Base-by-base conservation (phyloP, 2,329 filamentous ascomycete species). In the Trichothecium roseum region DNA sequence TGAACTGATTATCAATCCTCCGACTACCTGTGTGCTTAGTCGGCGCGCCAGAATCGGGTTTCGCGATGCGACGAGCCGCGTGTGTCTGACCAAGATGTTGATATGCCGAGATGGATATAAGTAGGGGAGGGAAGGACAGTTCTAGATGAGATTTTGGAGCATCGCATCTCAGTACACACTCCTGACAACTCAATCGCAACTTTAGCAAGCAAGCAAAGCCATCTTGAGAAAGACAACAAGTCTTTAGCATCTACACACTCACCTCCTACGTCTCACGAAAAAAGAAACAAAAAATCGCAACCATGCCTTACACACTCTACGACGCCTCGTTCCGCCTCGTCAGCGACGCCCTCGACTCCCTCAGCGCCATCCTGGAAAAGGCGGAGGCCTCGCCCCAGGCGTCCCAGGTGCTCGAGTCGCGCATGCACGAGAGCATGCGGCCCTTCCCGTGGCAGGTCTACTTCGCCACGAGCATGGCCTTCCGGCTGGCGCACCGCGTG, bases 401-500 rank as follows among this genome's bases (percentile, higher is more conserved):
- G 20, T 49, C 51, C 32, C 46, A 45, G 10, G 41, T 65, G 35
- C 39, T 54, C 35, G 38, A 47, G 4, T 51, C 55, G 20, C 52
- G 52, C 28, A 48, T 68, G 22, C 36, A 47, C 41, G 46, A 52
- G 3, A 61, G 66, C 53, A 68, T 68, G 65, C 52, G 57, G 8
- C 56, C 60, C 34, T 47, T 68, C 26, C 49, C 39, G 44, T 58
- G 60, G 50, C 65, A 69, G 47, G 47, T 66, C 38, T 39, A 42
- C 42, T 45, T 57, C 39, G 44, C 46, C 26, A 46, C 53, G 40
- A 52, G 57, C 43, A 32, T 41, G 8, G 39, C 48, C 18, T 40
- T 48, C 38, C 56, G 57, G 49, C 38, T 59, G 14, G 43, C 54
- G 26, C 51, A 55, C 14, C 57, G 56, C 40, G 42, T 55, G 28